Evolutionary conservation across 2,329 filamentous ascomycete genomes (phyloP).

Genomic region (Pseudohalonectria lignicola): DNA sequence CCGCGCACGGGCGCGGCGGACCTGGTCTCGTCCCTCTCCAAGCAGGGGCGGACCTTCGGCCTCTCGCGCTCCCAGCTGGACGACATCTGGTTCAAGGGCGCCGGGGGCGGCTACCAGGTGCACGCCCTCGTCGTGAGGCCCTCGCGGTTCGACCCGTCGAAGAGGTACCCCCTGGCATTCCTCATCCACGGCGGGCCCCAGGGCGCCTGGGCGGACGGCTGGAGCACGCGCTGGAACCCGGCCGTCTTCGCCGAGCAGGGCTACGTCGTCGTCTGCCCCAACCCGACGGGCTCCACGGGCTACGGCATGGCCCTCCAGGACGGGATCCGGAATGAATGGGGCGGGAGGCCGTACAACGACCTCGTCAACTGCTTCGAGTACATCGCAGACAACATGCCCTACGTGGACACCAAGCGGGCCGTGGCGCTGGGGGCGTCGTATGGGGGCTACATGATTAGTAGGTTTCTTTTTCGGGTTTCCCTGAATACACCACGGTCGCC

Average conservation of each 20-base stretch:
- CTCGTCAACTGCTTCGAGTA: conserved; percentile 69
- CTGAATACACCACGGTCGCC: conserved; percentile 36
- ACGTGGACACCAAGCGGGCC: conserved; percentile 57
- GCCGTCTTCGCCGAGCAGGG: conserved; percentile 81
- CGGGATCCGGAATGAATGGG: conserved; percentile 73
- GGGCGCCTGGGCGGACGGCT: conserved; percentile 62
- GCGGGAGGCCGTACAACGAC: conserved; percentile 73
- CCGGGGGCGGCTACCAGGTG: conserved; percentile 50
- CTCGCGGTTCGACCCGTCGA: conserved; percentile 52
- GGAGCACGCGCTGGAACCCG: conserved; percentile 79
- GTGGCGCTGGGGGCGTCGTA: conserved; percentile 69
- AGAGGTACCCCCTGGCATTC: conserved; percentile 71
- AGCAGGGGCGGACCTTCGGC: conserved; percentile 55
- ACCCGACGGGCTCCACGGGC: conserved; percentile 73
- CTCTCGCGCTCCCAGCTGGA: conserved; percentile 51
- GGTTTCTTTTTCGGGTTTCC: conserved; percentile 13
- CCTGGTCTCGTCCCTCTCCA: conserved; percentile 52
- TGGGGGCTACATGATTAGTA: conserved; percentile 66
- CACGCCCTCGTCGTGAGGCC: conserved; percentile 61
- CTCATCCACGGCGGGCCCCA: conserved; percentile 79
- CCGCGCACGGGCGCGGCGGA: conserved; percentile 21
- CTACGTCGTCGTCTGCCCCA: conserved; percentile 72
- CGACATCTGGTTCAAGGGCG: conserved; percentile 60
- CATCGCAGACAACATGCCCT: conserved; percentile 52
- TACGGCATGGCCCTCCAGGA: conserved; percentile 72